Conservation (phyloP, 1,284 basidiomycete species). For the Cryptococcus sp. region DNA sequence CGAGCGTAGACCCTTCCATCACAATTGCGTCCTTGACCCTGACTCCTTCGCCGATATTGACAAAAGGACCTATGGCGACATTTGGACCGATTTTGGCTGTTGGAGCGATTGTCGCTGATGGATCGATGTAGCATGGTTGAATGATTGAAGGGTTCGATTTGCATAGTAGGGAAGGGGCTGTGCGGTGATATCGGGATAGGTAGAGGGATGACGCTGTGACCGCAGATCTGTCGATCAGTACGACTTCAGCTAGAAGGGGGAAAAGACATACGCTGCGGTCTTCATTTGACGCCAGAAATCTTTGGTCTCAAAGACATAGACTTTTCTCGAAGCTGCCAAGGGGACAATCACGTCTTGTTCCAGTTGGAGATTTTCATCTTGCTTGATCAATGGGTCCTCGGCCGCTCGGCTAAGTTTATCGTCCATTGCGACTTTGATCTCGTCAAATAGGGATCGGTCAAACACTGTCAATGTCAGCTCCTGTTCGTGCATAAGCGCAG, state of each 20-base stretch:
- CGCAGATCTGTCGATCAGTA: slow-evolving; percentile 48
- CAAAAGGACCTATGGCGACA: slow-evolving; percentile 49
- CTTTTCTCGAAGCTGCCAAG: slow-evolving; percentile 49
- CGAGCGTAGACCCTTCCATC: slow-evolving; percentile 49
- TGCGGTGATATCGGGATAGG: slow-evolving; percentile 39
- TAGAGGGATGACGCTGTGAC: slow-evolving; percentile 52
- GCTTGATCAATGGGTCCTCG: slow-evolving; percentile 47
- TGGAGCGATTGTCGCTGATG: slow-evolving; percentile 46
- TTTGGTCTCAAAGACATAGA: slow-evolving; percentile 52
- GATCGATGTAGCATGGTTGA: slow-evolving; percentile 51
- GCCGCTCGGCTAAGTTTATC: slow-evolving; percentile 48
- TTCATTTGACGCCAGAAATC: slow-evolving; percentile 55
- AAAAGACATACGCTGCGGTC: slow-evolving; percentile 48
- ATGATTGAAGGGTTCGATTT: slow-evolving; percentile 36
- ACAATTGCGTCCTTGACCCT: slow-evolving; percentile 52
- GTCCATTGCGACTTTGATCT: slow-evolving; percentile 53
- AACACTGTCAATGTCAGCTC: slow-evolving; percentile 39
- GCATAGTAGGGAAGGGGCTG: slow-evolving; percentile 37
- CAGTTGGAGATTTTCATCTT: slow-evolving; percentile 52
- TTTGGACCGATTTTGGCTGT: slow-evolving; percentile 52
- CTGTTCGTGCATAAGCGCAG: too few relatives aligned
- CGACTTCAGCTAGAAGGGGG: too few relatives aligned
- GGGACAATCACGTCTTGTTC: slow-evolving; percentile 55
- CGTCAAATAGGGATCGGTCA: slow-evolving; percentile 52
- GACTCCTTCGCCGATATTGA: slow-evolving; percentile 49